Percentiles rank a stretch among this genome's conserved stretches.
These are phyloP conservation scores for Groenewaldozyma salmanticensis DNA, from an alignment of 805 yeast genomes.

Conservation along the genomic window DNA sequence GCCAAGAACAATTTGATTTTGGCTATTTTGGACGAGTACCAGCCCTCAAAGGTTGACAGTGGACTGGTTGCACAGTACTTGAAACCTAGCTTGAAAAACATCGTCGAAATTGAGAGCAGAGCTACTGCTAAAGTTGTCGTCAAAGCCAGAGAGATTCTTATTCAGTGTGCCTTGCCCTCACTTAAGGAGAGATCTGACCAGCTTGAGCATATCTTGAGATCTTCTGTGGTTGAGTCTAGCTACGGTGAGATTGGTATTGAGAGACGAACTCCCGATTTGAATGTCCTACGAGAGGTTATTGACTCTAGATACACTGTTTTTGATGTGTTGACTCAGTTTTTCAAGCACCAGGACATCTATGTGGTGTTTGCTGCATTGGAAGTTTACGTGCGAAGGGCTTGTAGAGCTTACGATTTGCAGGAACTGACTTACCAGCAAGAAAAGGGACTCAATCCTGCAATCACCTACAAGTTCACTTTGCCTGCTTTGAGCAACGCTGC, in stretches of 20 bases:
- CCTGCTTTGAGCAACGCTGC: conserved; percentile 66
- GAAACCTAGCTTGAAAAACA: conserved; percentile 59
- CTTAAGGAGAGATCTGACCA: conserved; percentile 94
- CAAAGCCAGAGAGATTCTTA: conserved; percentile 91
- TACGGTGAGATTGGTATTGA: conserved; percentile 76
- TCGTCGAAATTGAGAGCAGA: conserved; percentile 85
- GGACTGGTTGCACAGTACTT: conserved; percentile 60
- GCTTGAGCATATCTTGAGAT: conserved; percentile 87
- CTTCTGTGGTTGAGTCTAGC: conserved; percentile 79
- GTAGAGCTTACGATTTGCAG: conserved; percentile 87
- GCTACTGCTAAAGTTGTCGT: conserved; percentile 87
- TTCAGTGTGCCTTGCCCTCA: conserved; percentile 95
- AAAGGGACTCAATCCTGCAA: conserved; percentile 43
- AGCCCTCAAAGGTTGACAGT: conserved; percentile 64
- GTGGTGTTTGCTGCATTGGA: conserved; percentile 95
- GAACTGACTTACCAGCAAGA: conserved; percentile 54
- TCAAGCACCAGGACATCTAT: conserved; percentile 73
- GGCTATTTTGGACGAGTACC: conserved; percentile 77
- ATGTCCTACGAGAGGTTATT: conserved; percentile 78
- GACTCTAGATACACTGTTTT: conserved; percentile 95
- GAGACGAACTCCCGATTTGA: conserved; percentile 74
- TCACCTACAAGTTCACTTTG: conserved; percentile 82
- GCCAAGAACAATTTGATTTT: conserved; percentile 84
- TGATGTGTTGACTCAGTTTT: conserved; percentile 89
- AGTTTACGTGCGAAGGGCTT: conserved; percentile 92